Evolutionary conservation across 2,329 filamentous ascomycete species (phyloP), one percentile per base, ranked within the genome.

Genomic region (Colletotrichum endophyticum): DNA sequence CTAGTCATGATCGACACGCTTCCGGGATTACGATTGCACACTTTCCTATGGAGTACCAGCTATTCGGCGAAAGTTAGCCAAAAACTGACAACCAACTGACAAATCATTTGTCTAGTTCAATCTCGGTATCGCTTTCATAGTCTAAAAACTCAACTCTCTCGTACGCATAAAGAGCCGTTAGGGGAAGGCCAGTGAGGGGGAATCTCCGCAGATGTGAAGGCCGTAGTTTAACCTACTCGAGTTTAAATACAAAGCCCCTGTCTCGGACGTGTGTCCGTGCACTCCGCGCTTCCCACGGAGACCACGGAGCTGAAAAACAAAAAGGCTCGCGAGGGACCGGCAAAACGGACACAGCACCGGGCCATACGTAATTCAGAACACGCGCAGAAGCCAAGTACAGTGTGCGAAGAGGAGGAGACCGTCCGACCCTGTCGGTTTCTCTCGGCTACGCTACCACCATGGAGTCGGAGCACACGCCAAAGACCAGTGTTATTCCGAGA

Each of bases 401-500:
- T 53, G 64, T 53, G 44, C n/a, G 25, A 22, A n/a, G n/a, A 25
- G 44, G 28, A 69, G 70, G 61, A 36, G n/a, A 19, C 25, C n/a
- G 56, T 49, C n/a, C 32, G 22, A 53, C 61, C n/a, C 49, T 62
- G 57, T 67, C 19, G 32, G 34, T 53, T 53, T 25, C 44, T 53
- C n/a, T 53, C 49, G 44, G 66, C 44, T 13, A 59, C 64, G 27
- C 64, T 44, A 53, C 27, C 28, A 56, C 66, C 16, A 44, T 39
- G 39, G 66, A 64, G 66, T 8, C 63, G 64, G 44, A 69, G 30
- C 66, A 70, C 59, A 64, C 27, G 9, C 66, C 72, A 16, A 74
- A 66, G 32, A 74, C 72, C 57, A 70, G 66, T 39, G 59, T 74
- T 2, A 74, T 70, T 66, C 72, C 72, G 6, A 74, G 72, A 74